phyloP scores from a whole-genome alignment of 306 rosid species.

The Malus asiatica region DNA sequence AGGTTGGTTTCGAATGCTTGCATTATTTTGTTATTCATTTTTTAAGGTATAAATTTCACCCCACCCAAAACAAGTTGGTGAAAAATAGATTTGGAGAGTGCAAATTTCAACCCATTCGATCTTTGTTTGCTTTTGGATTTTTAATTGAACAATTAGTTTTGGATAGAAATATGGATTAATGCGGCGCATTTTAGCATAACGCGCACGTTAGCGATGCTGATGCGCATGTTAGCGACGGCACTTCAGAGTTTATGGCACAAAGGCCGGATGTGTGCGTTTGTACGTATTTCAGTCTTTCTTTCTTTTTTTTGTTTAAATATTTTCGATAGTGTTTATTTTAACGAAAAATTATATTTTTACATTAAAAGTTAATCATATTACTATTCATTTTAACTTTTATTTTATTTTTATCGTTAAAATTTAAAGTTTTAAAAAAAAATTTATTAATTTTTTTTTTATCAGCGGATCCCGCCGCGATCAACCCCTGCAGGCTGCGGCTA shows the following conservation, averaged over 20 bases:
- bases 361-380: too few relatives aligned
- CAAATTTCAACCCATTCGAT: background rate
- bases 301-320: too few relatives aligned
- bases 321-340: too few relatives aligned
- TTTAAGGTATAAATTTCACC: background rate
- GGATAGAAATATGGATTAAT: background rate
- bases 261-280: background rate
- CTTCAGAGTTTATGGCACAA: slow-evolving; percentile 10
- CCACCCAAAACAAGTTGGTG: too few relatives aligned
- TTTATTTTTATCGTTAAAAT: too few relatives aligned
- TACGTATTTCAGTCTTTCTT: too few relatives aligned
- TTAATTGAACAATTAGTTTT: background rate
- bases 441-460: too few relatives aligned
- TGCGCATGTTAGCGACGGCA: background rate
- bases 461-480: slow-evolving; percentile 26
- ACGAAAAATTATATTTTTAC: too few relatives aligned
- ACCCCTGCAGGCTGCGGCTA: slow-evolving; percentile 15
- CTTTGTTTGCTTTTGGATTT: background rate
- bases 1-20: background rate
- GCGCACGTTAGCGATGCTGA: background rate
- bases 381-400: too few relatives aligned
- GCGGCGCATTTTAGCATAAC: background rate
- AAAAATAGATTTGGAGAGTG: too few relatives aligned
- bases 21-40: too few relatives aligned
- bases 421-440: too few relatives aligned